Evolutionary conservation across 2,329 filamentous ascomycete species (phyloP).

Genomic region (Hypoxylon sp.): DNA sequence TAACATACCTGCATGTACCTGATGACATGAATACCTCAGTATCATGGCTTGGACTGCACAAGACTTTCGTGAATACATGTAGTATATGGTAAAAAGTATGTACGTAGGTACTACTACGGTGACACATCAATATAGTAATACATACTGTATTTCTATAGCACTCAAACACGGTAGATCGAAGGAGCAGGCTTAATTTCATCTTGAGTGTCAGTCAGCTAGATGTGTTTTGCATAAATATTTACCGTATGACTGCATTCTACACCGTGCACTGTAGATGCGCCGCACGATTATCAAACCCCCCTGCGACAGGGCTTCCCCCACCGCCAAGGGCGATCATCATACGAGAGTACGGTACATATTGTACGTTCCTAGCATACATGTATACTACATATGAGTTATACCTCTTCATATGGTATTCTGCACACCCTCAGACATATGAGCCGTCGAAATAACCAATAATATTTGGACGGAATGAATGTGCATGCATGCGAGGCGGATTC

Average conservation of each 20-base stretch:
- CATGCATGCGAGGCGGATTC: constrained; percentile 15
- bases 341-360: constrained; percentile 36
- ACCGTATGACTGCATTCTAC: constrained; percentile 35
- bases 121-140: constrained; percentile 27
- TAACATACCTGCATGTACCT: background rate
- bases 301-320: constrained; percentile 45
- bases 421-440: constrained; percentile 21
- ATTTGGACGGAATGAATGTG: constrained; percentile 8
- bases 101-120: constrained; percentile 19
- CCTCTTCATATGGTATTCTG: constrained; percentile 13
- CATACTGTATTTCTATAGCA: constrained; percentile 12
- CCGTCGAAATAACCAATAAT: constrained; percentile 11
- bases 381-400: constrained; percentile 12
- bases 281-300: constrained; percentile 29
- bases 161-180: constrained; percentile 17
- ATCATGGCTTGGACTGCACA: constrained; percentile 13
- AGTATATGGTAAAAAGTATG: constrained; percentile 10
- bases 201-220: constrained; percentile 5
- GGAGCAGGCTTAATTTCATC: constrained; percentile 20
- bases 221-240: constrained; percentile 23
- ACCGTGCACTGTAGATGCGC: constrained; percentile 35
- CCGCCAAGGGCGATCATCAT: constrained; percentile 52
- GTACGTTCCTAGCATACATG: constrained; percentile 9
- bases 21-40: background rate
- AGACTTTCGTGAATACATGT: constrained; percentile 26